Conservation (phyloP, 2,329 filamentous ascomycete genomes). For the Fonsecaea erecta region DNA sequence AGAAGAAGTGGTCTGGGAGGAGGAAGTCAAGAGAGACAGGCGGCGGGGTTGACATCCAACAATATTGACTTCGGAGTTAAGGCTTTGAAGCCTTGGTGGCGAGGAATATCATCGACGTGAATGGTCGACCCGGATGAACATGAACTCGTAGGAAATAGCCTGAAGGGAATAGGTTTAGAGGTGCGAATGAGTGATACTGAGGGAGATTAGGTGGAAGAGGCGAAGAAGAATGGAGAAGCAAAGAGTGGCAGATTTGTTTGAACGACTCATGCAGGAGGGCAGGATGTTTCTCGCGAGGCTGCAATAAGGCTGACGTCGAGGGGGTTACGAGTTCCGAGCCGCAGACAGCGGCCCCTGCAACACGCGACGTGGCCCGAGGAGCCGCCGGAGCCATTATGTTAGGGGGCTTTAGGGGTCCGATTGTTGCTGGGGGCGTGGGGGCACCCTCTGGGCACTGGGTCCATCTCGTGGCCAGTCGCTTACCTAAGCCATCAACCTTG, state of each 20-base stretch:
- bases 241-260: neutral
- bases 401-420: too few species aligned
- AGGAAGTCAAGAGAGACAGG: neutral
- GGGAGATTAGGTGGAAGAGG: slow-evolving; percentile 5
- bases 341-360: neutral
- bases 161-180: neutral
- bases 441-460: too few species aligned
- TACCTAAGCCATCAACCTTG: neutral
- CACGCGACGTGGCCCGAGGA: neutral
- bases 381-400: neutral
- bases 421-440: too few species aligned
- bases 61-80: neutral
- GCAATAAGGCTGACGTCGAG: slow-evolving; percentile 22
- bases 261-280: neutral
- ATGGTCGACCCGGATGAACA: neutral
- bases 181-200: slow-evolving; percentile 3
- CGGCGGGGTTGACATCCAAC: neutral
- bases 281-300: slow-evolving; percentile 7
- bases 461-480: neutral
- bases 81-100: slow-evolving; percentile 17
- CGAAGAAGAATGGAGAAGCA: slow-evolving; percentile 14
- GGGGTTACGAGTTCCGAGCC: neutral
- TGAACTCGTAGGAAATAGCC: neutral
- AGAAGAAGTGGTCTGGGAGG: neutral
- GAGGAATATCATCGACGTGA: slow-evolving; percentile 16